Conservation (phyloP, 2,329 filamentous ascomycete species). For the Aspergillus sp. region DNA sequence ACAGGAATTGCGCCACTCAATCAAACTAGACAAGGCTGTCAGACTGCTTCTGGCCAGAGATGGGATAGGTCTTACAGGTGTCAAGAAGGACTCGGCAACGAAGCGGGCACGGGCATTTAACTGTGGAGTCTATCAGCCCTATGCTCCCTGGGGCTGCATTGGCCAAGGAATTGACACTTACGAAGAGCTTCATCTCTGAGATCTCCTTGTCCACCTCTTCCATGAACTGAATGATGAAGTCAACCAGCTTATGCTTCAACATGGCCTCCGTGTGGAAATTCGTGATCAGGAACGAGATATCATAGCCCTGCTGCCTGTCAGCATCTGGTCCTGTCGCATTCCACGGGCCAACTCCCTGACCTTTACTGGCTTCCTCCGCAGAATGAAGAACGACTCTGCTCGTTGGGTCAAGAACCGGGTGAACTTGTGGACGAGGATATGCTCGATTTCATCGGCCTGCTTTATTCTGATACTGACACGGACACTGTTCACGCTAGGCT, state of each 20-base stretch:
- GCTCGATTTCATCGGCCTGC: conserved; percentile 97
- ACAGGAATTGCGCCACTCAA: conserved; percentile 15
- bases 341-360: conserved; percentile 40
- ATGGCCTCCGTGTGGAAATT: conserved; percentile 99
- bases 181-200: conserved; percentile 99
- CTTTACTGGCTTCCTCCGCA: conserved; percentile 90
- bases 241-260: conserved; percentile 97
- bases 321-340: neutral
- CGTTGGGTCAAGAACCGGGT: conserved; percentile 92
- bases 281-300: conserved; percentile 96
- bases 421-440: conserved; percentile 97
- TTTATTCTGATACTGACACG: conserved; percentile 98
- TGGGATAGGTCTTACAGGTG: conserved; percentile 54
- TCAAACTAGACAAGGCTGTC: conserved; percentile 18
- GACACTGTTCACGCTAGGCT: conserved; percentile 93
- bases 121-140: conserved; percentile 39
- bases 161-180: conserved; percentile 41
- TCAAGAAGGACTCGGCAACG: conserved; percentile 95
- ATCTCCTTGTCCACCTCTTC: conserved; percentile 99
- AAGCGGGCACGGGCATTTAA: conserved; percentile 94
- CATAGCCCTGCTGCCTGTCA: conserved; percentile 64
- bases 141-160: no score
- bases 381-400: conserved; percentile 93
- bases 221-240: conserved; percentile 99
- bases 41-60: neutral